A percentile compares a stretch with the other conserved stretches of the same genome.
phyloP scores from a whole-genome alignment of 2,329 filamentous ascomycete genomes.

The Remersonia thermophila region DNA sequence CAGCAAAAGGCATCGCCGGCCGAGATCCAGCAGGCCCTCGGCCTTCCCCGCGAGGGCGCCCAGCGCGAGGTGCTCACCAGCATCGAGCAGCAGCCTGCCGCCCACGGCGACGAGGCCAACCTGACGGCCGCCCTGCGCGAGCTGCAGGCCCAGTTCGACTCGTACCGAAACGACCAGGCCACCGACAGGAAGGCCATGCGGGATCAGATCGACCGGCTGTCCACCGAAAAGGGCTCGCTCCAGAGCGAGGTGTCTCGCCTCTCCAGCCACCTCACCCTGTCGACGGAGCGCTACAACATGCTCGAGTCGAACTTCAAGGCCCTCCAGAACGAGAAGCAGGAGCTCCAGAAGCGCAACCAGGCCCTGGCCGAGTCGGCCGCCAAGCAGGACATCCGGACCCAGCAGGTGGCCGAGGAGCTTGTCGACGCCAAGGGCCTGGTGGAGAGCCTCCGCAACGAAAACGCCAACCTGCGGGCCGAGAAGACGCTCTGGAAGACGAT shows the following conservation, averaged over 20 bases:
- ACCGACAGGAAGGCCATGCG: slow-evolving; percentile 73
- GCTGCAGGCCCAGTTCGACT: slow-evolving; percentile 79
- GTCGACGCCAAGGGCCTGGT: slow-evolving; percentile 71
- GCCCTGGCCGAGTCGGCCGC: slow-evolving; percentile 68
- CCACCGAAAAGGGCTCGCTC: slow-evolving; percentile 68
- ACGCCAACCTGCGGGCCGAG: slow-evolving; percentile 84
- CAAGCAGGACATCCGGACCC: slow-evolving; percentile 79
- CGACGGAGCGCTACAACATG: slow-evolving; percentile 77
- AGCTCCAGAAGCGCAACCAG: slow-evolving; percentile 74
- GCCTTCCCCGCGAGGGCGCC: slow-evolving; percentile 52
- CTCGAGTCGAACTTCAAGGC: slow-evolving; percentile 78
- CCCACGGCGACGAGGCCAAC: slow-evolving; percentile 48
- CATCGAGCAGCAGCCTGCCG: slow-evolving; percentile 45
- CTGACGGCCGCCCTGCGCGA: slow-evolving; percentile 73
- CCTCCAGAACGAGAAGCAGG: slow-evolving; percentile 70
- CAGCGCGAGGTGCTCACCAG: slow-evolving; percentile 43
- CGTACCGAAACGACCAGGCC: slow-evolving; percentile 73
- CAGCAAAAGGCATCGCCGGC: slow-evolving; percentile 53
- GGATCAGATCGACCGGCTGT: slow-evolving; percentile 70
- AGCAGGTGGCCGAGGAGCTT: slow-evolving; percentile 86
- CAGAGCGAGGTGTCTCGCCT: slow-evolving; percentile 72
- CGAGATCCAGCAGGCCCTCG: slow-evolving; percentile 58
- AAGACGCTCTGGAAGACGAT: slow-evolving; percentile 92
- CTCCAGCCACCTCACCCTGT: slow-evolving; percentile 68
- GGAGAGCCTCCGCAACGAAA: slow-evolving; percentile 83